Conservation (phyloP, 331 rosid species). For the Cydonia oblonga region DNA sequence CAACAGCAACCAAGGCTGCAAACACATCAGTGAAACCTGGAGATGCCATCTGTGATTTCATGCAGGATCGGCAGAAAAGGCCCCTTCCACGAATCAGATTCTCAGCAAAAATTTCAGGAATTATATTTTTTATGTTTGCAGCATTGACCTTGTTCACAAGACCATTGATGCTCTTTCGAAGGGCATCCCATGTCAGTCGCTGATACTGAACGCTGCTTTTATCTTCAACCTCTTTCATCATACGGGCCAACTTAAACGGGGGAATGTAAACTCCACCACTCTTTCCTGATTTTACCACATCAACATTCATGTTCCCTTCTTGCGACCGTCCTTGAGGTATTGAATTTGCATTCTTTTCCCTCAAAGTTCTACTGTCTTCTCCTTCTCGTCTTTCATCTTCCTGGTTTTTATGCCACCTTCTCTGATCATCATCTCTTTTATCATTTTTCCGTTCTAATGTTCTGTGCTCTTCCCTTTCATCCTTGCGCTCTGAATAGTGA, state of each 20-base stretch:
- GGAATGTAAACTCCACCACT: conserved; percentile 95
- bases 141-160: conserved; percentile 94
- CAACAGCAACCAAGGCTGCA: conserved; percentile 86
- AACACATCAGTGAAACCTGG: conserved; percentile 86
- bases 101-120: conserved; percentile 69
- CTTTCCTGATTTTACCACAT: conserved; percentile 49
- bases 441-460: conserved; percentile 11
- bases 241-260: conserved; percentile 82
- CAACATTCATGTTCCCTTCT: conserved; percentile 34
- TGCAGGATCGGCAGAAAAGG: conserved; percentile 81
- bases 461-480: conserved; percentile 15
- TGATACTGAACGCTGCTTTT: conserved; percentile 82
- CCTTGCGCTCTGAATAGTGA: conserved; percentile 17
- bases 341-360: conserved; percentile 15
- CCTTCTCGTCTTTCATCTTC: conserved; percentile 16
- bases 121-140: conserved; percentile 71
- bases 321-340: conserved; percentile 18
- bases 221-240: conserved; percentile 86
- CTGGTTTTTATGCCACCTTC: neutral
- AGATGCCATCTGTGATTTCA: conserved; percentile 97
- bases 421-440: conserved; percentile 11
- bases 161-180: conserved; percentile 88
- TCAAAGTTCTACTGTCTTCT: conserved; percentile 1
- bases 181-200: conserved; percentile 87
- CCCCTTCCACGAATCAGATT: conserved; percentile 90